Evolutionary conservation across 352 stramenopile species (phyloP).

Genomic region (Globisporangium cederbergense): DNA sequence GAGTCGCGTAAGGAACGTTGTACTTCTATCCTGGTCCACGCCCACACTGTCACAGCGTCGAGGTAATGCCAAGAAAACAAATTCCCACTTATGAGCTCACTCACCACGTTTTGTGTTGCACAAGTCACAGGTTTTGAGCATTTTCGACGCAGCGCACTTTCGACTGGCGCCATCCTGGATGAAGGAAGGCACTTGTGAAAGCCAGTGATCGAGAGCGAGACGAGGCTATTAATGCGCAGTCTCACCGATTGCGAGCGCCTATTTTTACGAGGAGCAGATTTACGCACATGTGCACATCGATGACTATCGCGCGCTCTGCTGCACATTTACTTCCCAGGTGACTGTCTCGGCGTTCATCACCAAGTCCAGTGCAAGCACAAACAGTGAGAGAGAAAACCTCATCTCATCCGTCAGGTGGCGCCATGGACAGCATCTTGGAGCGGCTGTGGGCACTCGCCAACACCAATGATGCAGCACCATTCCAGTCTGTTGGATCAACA

Average conservation of each 20-base stretch:
- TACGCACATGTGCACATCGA: background rate
- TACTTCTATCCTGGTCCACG: background rate
- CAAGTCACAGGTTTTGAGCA: background rate
- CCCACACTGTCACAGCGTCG: background rate
- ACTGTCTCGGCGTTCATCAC: background rate
- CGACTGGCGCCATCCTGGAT: background rate
- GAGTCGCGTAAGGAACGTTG: background rate
- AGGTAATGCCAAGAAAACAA: background rate
- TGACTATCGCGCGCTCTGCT: background rate
- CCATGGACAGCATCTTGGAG: slow-evolving; percentile 46
- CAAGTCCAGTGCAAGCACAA: background rate
- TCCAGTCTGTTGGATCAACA: background rate
- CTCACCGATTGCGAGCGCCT: background rate
- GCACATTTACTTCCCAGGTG: background rate
- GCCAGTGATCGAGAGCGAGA: background rate
- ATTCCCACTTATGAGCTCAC: background rate
- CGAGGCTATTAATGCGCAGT: background rate
- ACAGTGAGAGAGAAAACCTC: too few species aligned
- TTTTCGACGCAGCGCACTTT: background rate
- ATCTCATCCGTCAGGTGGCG: background rate
- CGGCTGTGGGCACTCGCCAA: slow-evolving; percentile 36
- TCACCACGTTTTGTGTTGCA: background rate
- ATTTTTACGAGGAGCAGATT: background rate
- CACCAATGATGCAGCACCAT: slow-evolving; percentile 18
- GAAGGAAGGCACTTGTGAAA: background rate